Conservation (phyloP, 2,329 filamentous ascomycete species). For the Fusarium pseudonygamai region DNA sequence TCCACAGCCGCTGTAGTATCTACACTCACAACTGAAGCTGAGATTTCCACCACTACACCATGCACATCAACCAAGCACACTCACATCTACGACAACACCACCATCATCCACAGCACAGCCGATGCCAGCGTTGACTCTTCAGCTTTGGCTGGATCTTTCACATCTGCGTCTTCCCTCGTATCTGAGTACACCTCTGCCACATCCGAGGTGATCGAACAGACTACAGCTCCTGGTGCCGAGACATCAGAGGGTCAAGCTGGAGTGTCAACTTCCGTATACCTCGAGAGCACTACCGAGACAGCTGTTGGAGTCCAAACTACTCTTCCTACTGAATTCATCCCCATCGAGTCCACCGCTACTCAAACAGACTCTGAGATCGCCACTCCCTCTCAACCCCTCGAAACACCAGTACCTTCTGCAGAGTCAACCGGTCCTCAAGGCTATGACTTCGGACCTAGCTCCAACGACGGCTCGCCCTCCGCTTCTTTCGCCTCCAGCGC, state of each 20-base stretch:
- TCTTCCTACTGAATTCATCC: background rate
- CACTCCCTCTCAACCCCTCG: background rate
- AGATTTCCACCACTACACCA: conserved; percentile 7
- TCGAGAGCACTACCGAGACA: background rate
- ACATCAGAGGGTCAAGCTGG: background rate
- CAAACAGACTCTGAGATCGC: background rate
- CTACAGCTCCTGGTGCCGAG: background rate
- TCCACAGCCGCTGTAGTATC: background rate
- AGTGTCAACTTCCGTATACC: background rate
- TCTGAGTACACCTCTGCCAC: background rate
- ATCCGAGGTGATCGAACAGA: background rate
- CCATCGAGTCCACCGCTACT: background rate
- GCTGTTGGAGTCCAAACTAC: background rate
- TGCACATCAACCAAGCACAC: conserved; percentile 23
- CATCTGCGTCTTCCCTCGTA: background rate
- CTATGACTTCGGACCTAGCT: conserved; percentile 27
- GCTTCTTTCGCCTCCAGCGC: conserved; percentile 16
- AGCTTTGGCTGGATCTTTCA: conserved; percentile 7
- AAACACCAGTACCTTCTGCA: background rate
- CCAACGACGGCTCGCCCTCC: conserved; percentile 14
- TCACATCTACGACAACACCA: conserved; percentile 28
- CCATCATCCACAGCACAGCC: conserved; percentile 13
- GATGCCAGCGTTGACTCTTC: conserved; percentile 14
- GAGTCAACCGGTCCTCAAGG: conserved; percentile 12
- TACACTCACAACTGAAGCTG: background rate